Evolutionary conservation across 2,329 filamentous ascomycete species (phyloP), one percentile per base, ranked within the genome.

Genomic region (Curvularia spicifera): DNA sequence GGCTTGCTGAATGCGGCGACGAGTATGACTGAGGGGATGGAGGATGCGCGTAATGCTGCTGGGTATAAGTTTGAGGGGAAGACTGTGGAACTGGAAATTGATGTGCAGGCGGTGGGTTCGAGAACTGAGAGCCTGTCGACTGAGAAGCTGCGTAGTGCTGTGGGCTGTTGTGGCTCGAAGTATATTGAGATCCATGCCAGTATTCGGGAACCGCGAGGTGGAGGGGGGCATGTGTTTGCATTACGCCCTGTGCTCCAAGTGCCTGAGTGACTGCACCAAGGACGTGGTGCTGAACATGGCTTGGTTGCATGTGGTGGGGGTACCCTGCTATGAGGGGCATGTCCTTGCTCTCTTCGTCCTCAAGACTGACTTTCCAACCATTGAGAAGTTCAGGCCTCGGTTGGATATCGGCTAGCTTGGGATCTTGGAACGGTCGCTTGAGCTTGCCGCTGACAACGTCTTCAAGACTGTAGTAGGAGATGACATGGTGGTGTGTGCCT

Each of bases 401-500:
- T 24, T 74, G 72, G 18, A 76, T 65, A 39, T 73, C 69, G 51
- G 67, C 67, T n/a, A 76, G 60, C 51, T 72, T 71, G 24, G 67
- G 61, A 50, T 77, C 75, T 52, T 75, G 65, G 46, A 61, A 71
- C 4, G 76, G 76, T n/a, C 76, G 70, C 51, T 72, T 70, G 18
- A 77, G 67, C 44, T 72, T 73, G 7, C 73, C 72, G 12, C 53
- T 68, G 24, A 76, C 83, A n/a, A 93, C 90, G 71, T 97, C 92
- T 5, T 91, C 87, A 10, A 94, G 83, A 43, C 82, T 91, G 79
- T 97, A 97, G 74, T 97, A 97, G 15, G 90, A 93, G 40, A 97
- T 92, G 51, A 97, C 80, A 70, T 96, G 93, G 70, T 96, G 93
- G 2, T 87, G 88, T 2, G 93, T 85, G 2, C 89, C 89, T 26